Evolutionary conservation across 768 basidiomycete genomes (phyloP), one percentile per base, ranked within the genome.

Genomic region (Asterophora parasitica): DNA sequence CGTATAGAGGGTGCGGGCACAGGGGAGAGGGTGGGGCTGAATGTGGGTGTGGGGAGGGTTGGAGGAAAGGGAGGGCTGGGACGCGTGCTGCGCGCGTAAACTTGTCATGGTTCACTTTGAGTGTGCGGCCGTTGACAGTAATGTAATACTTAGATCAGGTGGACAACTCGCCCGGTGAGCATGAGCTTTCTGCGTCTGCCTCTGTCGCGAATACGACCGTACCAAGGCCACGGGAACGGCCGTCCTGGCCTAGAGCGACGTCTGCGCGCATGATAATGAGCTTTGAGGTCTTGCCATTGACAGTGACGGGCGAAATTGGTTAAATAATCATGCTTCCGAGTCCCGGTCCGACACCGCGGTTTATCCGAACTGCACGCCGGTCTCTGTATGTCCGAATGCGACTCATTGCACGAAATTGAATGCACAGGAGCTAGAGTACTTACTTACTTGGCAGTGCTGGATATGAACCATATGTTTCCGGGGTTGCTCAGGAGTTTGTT

Each of bases 221-320:
- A 1, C 96, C 95, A 58, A 93, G 95, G 1, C 96, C 96, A 43
- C 92, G 73, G 31, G 90, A 92, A 31, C 93, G 79, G 10, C 92
- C 90, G 60, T 96, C 92, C 4, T 79, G 80, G 30, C 91, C 91
- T 26, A 92, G 78, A 13, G 88, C 88, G 16, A 96, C 88, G 55
- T 95, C 92, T 8, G 95, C 95, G 17, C 95, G 82, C 30, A 92
- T 71, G 45, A 98, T 87, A 15, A 87, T 83, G 4, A 97, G 76
- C 94, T 66, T 98, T 97, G 37, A 99, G 76, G 61, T 98, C 95
- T 66, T 97, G 95, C 95, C 95, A 99, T 68, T 93, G 92, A 56
- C 85, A 87, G 58, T 93, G 92, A 67, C n/a, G n/a, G n/a, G n/a
- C n/a, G n/a, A n/a, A n/a, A n/a, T n/a, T n/a, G n/a, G n/a, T n/a